These are phyloP conservation scores for Asterochloris erici DNA, from an alignment of 139 green algal species.

Conservation along the genomic window DNA sequence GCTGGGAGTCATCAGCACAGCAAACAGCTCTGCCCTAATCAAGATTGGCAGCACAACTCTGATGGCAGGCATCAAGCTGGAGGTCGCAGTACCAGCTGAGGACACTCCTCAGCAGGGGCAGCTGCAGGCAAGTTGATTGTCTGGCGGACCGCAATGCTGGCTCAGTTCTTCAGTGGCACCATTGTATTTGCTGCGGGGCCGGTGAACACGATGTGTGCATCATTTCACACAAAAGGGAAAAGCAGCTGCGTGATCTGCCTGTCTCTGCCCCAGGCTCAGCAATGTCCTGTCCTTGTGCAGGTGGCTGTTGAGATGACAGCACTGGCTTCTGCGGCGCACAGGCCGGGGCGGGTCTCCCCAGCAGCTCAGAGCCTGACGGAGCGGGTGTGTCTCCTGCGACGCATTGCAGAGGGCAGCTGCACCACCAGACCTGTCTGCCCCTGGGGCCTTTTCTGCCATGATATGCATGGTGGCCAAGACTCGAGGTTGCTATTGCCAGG, in stretches of 20 bases:
- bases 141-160: neutral
- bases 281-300: neutral
- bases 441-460: no score
- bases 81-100: conserved; percentile 36
- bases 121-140: conserved; percentile 28
- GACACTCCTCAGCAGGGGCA: conserved; percentile 41
- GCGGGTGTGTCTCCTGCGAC: conserved; percentile 33
- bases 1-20: conserved; percentile 47
- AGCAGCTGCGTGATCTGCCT: no score
- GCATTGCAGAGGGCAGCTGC: no score
- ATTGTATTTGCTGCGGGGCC: no score
- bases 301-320: conserved; percentile 61
- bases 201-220: no score
- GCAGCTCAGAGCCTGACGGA: conserved; percentile 34
- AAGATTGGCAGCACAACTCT: conserved; percentile 63
- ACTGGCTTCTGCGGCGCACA: conserved; percentile 44
- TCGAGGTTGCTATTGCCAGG: no score
- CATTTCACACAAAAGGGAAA: no score
- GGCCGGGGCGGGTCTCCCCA: conserved; percentile 29
- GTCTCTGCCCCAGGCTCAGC: neutral
- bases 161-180: neutral
- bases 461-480: no score
- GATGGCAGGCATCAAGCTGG: conserved; percentile 63
- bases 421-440: no score
- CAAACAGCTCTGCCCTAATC: conserved; percentile 64